A percentile compares a stretch with the other conserved stretches of the same genome.
Conservation (phyloP, 345 rosid genomes). For the Aquilaria malaccensis region DNA sequence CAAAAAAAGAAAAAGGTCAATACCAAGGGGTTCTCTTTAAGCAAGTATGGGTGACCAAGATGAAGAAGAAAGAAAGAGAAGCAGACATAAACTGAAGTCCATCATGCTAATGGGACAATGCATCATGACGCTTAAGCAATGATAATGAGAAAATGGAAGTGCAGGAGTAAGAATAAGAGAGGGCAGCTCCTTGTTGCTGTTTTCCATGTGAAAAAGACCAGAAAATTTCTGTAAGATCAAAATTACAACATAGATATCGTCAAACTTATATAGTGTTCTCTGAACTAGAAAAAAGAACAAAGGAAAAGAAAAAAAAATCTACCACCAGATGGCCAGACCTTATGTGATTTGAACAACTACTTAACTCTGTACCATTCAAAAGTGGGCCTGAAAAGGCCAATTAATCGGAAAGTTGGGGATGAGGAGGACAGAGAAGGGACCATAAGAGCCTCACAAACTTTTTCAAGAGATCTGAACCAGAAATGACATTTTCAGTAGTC, state of each 20-base stretch:
- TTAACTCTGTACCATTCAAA: too few relatives aligned
- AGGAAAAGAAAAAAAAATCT: too few relatives aligned
- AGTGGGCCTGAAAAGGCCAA: too few relatives aligned
- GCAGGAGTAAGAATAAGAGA: neutral
- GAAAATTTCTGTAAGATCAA: too few relatives aligned
- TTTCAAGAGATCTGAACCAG: conserved; percentile 58
- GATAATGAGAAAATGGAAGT: conserved; percentile 6
- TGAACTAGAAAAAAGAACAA: too few relatives aligned
- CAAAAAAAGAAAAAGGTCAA: conserved; percentile 8
- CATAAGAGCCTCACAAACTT: conserved; percentile 92
- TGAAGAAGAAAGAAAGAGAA: neutral
- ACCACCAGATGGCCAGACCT: too few relatives aligned
- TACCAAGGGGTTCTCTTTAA: neutral
- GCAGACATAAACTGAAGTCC: neutral
- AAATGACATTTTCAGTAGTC: conserved; percentile 58
- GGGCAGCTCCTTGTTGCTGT: neutral
- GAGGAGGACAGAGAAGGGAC: conserved; percentile 36
- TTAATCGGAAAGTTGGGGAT: neutral
- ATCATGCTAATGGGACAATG: neutral
- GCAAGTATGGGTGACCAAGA: conserved; percentile 3
- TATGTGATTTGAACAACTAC: too few relatives aligned
- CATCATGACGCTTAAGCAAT: conserved; percentile 3
- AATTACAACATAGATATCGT: too few relatives aligned
- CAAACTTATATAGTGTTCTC: too few relatives aligned
- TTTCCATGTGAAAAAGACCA: too few relatives aligned